Evolutionary conservation across 345 rosid species (phyloP), one percentile per base, ranked within the genome.

Genomic region (Pistacia vera): DNA sequence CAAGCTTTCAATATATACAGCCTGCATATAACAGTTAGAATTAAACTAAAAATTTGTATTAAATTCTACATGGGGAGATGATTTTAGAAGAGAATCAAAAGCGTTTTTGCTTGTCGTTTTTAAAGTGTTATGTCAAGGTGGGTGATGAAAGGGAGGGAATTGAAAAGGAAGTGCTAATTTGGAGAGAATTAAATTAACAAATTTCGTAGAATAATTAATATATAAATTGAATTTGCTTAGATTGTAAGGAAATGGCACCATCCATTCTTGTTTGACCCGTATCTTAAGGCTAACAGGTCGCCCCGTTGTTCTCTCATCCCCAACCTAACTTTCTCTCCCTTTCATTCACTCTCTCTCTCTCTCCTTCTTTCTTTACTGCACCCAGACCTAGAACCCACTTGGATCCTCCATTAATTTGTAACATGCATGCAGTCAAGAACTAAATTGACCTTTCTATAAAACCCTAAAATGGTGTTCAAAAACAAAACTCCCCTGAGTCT

Each of bases 261-360:
- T 78, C 75, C 66, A 73, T 85, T 89, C 92, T 89, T 89, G 92
- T 90, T 92, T 93, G 98, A 92, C 95, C 97, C 95, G 82, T 86
- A 84, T 82, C 83, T 85, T 81, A 41, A 80, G 97, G 83, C 94
- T 83, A 46, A 84, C 70, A 77, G 74, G 52, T 81, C 91, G 91
- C 88, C 78, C 73, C 83, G 74, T 58, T 87, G 90, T 87, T 88
- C 85, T 85, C 90, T 86, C 87, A 71, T 80, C 78, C 11, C 69
- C 84, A 82, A 70, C 86, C 86, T 73, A 72, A 72, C 82, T 62
- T 56, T 79, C 69, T 66, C 68, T 73, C 84, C 28, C 56, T 64
- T 54, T 74, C 30, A 59, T 12, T 49, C 51, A 48, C 62, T 25
- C 35, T 10, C 9, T 33, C 46, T 41, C 62, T 25, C 35, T 10